Evolutionary conservation across 2,329 filamentous ascomycete genomes (phyloP), one percentile per base, ranked within the genome.

Genomic region (Tothia fuscella): DNA sequence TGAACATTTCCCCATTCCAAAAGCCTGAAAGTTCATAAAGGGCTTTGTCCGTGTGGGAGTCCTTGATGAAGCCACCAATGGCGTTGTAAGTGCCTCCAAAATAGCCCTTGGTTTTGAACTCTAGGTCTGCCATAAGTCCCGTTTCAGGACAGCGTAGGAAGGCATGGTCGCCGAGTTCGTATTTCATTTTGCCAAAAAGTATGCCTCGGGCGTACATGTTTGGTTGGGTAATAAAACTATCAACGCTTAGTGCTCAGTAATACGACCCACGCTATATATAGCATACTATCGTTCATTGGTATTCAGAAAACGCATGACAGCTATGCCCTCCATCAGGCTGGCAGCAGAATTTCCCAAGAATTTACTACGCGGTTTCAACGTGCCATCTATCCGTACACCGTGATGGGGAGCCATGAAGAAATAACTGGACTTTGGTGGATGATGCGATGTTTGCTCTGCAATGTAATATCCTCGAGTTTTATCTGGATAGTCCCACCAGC

Each of bases 141-240:
- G 86, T 74, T 59, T 96, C 89, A 0, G 89, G 86, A 59, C 91
- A 96, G 50, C 80, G 76, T 16, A 98, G 84, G 53, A 87, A 85
- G 58, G 88, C 94, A 65, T 94, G 88, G 59, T 96, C 89, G 49
- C 89, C 91, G 6, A 98, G 76, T 66, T 98, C 91, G 62, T 96
- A 98, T 62, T 95, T 96, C 91, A 98, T 96, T 62, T 95, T 96
- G 36, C 91, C 91, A 55, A 98, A 95, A 6, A 98, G 70, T 46
- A 98, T 96, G 26, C 91, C 89, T 47, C 91, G 77, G 17, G 89
- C 91, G 60, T 98, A 98, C 87, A 98, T 98, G 66, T 98, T 98
- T 14, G 91, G 91, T 56, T 98, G 91, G 4, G 91, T 96, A 40
- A 96, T 65, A 55, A 93, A 84, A 62, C 85, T 93, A 46, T 22